Evolutionary conservation across 345 rosid genomes (phyloP).

Genomic region (Mercurialis annua): DNA sequence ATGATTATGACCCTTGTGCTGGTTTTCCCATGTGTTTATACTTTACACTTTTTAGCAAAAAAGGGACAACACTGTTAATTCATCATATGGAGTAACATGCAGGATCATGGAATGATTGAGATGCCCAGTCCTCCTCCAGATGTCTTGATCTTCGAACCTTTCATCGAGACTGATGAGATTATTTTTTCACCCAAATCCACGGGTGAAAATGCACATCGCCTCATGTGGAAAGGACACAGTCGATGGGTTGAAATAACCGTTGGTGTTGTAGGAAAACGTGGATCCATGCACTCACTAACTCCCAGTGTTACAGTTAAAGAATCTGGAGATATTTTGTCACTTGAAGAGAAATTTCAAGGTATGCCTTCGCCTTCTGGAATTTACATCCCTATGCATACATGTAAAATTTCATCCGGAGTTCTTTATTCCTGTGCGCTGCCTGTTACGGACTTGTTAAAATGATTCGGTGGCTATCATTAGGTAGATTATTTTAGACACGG

Average conservation of each 20-base stretch:
- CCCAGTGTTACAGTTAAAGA: slow-evolving; percentile 93
- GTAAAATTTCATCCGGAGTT: neutral
- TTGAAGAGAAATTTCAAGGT: slow-evolving; percentile 99
- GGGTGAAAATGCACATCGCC: slow-evolving; percentile 30
- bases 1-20: neutral
- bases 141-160: slow-evolving; percentile 78
- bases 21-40: neutral
- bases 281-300: slow-evolving; percentile 75
- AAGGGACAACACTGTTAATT: neutral
- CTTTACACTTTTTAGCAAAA: neutral
- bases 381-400: neutral
- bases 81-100: slow-evolving; percentile 20
- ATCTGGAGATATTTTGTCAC: slow-evolving; percentile 84
- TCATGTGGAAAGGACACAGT: slow-evolving; percentile 68
- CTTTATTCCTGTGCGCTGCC: neutral
- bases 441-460: slow-evolving; percentile 3
- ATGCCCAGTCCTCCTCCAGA: slow-evolving; percentile 93
- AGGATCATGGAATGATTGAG: slow-evolving; percentile 94
- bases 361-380: neutral
- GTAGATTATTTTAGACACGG: too few relatives aligned
- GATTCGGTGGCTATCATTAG: neutral
- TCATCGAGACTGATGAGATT: slow-evolving; percentile 85
- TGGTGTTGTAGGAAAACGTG: slow-evolving; percentile 70
- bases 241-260: slow-evolving; percentile 92
- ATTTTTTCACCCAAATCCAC: slow-evolving; percentile 53